A percentile compares a stretch with the other conserved stretches of the same genome.
Conservation (phyloP, 1,139 yeast genomes). For the Geotrichum siamense region DNA sequence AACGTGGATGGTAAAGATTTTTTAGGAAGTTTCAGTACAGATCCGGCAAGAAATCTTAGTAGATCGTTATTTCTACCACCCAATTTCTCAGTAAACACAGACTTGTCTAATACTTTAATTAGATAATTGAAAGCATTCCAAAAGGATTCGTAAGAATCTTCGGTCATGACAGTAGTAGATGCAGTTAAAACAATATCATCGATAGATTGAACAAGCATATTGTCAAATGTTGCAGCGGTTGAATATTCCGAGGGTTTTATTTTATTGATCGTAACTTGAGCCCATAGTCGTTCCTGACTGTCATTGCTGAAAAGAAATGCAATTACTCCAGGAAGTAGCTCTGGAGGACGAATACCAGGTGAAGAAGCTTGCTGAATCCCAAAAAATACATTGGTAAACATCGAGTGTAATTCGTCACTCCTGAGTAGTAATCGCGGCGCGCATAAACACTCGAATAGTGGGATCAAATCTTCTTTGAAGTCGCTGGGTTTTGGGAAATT, state of each 20-base stretch:
- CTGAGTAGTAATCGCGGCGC: slow-evolving; percentile 22
- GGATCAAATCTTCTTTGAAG: slow-evolving; percentile 20
- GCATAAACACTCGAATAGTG: slow-evolving; percentile 27
- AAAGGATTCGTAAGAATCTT: slow-evolving; percentile 8
- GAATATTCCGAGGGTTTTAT: slow-evolving; percentile 13
- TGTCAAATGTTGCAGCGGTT: slow-evolving; percentile 19
- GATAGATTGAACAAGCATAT: slow-evolving; percentile 19
- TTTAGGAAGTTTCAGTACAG: slow-evolving; percentile 11
- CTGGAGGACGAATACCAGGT: slow-evolving; percentile 24
- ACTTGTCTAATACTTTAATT: slow-evolving; percentile 12
- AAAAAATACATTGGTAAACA: slow-evolving; percentile 24
- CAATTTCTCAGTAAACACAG: slow-evolving; percentile 15
- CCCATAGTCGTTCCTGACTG: slow-evolving; percentile 27
- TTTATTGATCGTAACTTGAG: slow-evolving; percentile 18
- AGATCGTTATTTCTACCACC: slow-evolving; percentile 12
- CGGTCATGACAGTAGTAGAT: slow-evolving; percentile 8
- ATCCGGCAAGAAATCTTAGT: slow-evolving; percentile 9
- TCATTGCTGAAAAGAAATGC: slow-evolving; percentile 28
- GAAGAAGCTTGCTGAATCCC: slow-evolving; percentile 25
- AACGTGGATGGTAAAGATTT: slow-evolving; percentile 12
- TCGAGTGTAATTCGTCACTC: slow-evolving; percentile 15
- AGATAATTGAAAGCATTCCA: slow-evolving; percentile 15
- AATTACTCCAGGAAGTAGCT: slow-evolving; percentile 30
- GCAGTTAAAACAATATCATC: slow-evolving; percentile 16
- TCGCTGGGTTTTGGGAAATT: slow-evolving; percentile 17